These are phyloP conservation scores for Avena eriantha DNA, from an alignment of 176 grass and related monocot species.

Conservation along the genomic window DNA sequence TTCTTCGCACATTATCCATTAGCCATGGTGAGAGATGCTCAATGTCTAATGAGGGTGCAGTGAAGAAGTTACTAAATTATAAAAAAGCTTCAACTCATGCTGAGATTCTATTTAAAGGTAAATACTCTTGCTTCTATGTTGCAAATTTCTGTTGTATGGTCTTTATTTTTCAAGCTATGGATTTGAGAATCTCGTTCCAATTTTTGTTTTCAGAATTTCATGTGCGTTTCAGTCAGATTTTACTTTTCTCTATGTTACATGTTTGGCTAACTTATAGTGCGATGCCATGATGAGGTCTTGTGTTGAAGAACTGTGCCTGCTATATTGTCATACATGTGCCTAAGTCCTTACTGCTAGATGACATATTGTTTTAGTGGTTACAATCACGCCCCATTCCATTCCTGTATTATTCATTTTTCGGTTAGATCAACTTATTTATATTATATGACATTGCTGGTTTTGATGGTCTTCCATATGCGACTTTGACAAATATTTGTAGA, in stretches of 20 bases:
- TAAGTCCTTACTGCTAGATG: neutral
- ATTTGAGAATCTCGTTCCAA: neutral
- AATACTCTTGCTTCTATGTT: neutral
- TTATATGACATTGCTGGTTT: neutral
- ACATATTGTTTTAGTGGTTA: neutral
- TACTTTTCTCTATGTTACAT: neutral
- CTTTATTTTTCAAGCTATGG: neutral
- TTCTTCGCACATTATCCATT: conserved; percentile 35
- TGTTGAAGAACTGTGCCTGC: neutral
- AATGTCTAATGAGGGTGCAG: neutral
- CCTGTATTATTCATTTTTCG: neutral
- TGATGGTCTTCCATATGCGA: neutral
- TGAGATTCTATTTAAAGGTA: conserved; percentile 1
- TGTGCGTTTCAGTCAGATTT: neutral
- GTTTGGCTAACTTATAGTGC: neutral
- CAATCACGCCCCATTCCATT: neutral
- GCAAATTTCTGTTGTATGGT: neutral
- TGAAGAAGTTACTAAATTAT: conserved; percentile 9
- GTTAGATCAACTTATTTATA: neutral
- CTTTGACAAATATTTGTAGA: neutral
- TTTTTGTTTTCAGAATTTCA: neutral
- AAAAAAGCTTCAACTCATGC: conserved; percentile 6
- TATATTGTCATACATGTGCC: neutral
- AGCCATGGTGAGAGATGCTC: neutral
- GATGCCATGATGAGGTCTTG: neutral